phyloP scores from a whole-genome alignment of 495 filamentous ascomycete species.

The Halenospora varia region DNA sequence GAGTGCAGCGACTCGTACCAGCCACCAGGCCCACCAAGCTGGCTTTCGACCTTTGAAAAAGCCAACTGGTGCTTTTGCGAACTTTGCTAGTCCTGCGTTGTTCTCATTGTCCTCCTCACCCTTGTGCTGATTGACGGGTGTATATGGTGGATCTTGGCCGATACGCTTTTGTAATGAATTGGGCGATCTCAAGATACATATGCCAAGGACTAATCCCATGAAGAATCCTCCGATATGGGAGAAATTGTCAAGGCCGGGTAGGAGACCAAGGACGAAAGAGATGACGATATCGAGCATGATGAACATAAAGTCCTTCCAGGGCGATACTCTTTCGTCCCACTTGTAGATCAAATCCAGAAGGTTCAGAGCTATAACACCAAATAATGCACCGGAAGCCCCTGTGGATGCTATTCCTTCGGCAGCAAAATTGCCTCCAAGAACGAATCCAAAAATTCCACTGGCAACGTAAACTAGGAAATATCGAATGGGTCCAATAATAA shows the following conservation, averaged over 20 bases:
- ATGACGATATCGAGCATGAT: constrained; percentile 81
- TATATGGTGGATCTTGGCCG: constrained; percentile 63
- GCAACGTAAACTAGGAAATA: constrained; percentile 86
- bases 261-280: constrained; percentile 86
- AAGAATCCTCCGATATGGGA: constrained; percentile 94
- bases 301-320: constrained; percentile 76
- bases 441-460: constrained; percentile 93
- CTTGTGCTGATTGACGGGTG: constrained; percentile 49
- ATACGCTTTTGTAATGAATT: constrained; percentile 73
- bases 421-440: constrained; percentile 91
- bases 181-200: constrained; percentile 85
- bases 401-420: constrained; percentile 73
- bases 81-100: constrained; percentile 47
- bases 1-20: constrained; percentile 76
- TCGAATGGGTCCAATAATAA: constrained; percentile 76
- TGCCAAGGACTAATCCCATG: constrained; percentile 83
- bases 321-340: constrained; percentile 71
- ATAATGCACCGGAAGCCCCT: constrained; percentile 84
- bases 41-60: constrained; percentile 93
- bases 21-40: constrained; percentile 97
- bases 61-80: constrained; percentile 63
- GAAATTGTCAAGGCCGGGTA: constrained; percentile 96
- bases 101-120: constrained; percentile 31
- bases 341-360: constrained; percentile 89
- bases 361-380: constrained; percentile 84